phyloP scores from a whole-genome alignment of 1,284 basidiomycete genomes.

The Gomphus bonarii region DNA sequence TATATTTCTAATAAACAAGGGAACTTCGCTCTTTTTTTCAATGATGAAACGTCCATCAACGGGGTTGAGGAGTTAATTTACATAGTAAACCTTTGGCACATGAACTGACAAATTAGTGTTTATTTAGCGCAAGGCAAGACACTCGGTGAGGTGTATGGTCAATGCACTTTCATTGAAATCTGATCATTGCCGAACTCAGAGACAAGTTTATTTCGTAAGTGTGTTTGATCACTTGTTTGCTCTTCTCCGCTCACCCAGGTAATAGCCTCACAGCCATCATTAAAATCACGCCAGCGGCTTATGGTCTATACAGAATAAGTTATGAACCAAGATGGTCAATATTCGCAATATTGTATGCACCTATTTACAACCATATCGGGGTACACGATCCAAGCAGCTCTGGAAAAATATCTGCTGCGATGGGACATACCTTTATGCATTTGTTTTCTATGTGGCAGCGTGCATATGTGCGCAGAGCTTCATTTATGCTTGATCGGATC shows the following conservation, averaged over 20 bases:
- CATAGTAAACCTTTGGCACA: neutral
- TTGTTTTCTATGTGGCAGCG: no score
- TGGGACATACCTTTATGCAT: no score
- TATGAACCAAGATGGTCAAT: neutral
- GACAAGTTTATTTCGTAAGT: neutral
- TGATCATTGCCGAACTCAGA: neutral
- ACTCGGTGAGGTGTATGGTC: neutral
- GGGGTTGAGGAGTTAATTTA: neutral
- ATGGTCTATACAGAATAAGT: neutral
- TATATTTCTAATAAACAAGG: neutral
- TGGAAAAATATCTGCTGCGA: neutral
- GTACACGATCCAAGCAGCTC: neutral
- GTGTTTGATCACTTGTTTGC: neutral
- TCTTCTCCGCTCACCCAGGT: neutral
- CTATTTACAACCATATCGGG: neutral
- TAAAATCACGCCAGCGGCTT: neutral
- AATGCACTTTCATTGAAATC: neutral
- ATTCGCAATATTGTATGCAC: neutral
- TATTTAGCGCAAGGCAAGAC: neutral
- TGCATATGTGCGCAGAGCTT: no score
- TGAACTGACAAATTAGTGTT: neutral
- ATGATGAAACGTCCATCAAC: conserved; percentile 1
- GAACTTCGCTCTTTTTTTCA: neutral
- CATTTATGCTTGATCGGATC: no score
- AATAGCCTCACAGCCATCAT: neutral